phyloP scores from a whole-genome alignment of 2,329 filamentous ascomycete species.

The Lecanicillium sp. region DNA sequence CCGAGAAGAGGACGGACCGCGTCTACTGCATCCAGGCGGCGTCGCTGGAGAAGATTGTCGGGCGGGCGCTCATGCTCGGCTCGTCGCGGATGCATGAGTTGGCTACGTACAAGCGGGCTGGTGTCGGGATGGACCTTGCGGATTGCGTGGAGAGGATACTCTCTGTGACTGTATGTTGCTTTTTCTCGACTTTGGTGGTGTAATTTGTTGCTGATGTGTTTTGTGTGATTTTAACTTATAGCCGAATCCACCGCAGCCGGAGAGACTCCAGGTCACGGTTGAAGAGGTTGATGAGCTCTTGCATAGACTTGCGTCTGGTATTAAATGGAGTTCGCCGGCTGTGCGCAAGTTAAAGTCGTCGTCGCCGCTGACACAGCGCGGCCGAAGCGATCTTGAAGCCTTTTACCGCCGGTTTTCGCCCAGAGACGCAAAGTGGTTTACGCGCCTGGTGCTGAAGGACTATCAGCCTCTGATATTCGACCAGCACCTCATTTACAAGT shows the following conservation, averaged over 20 bases:
- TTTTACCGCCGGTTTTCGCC: slow-evolving; percentile 56
- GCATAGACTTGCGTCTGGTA: slow-evolving; percentile 57
- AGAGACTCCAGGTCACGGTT: slow-evolving; percentile 45
- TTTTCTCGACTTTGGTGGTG: background rate
- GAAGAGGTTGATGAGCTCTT: slow-evolving; percentile 66
- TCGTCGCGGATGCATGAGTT: slow-evolving; percentile 54
- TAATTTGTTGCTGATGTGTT: slow-evolving; percentile 12
- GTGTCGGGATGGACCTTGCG: slow-evolving; percentile 57
- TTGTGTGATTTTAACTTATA: slow-evolving; percentile 14
- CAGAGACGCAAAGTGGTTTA: slow-evolving; percentile 79
- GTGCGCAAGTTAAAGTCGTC: slow-evolving; percentile 32
- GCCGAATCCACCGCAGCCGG: slow-evolving; percentile 34
- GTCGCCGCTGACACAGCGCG: slow-evolving; percentile 16
- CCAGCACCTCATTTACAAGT: slow-evolving; percentile 41
- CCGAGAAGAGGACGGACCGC: slow-evolving; percentile 67
- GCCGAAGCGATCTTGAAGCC: slow-evolving; percentile 39
- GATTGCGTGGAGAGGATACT: slow-evolving; percentile 63
- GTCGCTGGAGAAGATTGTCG: slow-evolving; percentile 59
- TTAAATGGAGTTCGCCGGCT: slow-evolving; percentile 61
- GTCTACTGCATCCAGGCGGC: slow-evolving; percentile 63
- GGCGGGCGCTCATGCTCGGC: slow-evolving; percentile 58
- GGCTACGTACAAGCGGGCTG: slow-evolving; percentile 50
- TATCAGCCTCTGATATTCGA: slow-evolving; percentile 62
- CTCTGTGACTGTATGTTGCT: slow-evolving; percentile 43
- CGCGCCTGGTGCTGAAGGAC: slow-evolving; percentile 70